Base-by-base conservation (phyloP, 2,329 filamentous ascomycete genomes). In the Colletotrichum graminicola region DNA sequence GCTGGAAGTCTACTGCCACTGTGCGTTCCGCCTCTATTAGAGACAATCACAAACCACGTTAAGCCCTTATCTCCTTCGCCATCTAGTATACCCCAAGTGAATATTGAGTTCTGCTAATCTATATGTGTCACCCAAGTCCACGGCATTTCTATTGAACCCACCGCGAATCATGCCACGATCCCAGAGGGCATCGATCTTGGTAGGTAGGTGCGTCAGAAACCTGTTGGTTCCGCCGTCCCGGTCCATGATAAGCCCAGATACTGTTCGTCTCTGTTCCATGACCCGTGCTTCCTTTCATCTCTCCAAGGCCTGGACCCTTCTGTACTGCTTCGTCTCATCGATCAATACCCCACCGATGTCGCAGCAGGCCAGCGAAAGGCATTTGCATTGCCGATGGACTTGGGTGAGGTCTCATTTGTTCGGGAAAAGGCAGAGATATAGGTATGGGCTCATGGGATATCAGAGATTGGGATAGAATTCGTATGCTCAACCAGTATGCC, bases 201-300 rank as follows among this genome's bases (percentile, higher is more conserved):
- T 5, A 23, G 10, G 18, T n/a, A n/a, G 39, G 49, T 12, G 49
- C 26, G 32, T 29, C 32, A 52, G 62, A 69, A 68, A 56, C 69
- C 41, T 29, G 56, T 65, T 54, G 65, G 29, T 60, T 63, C 69
- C 66, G 69, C 60, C 54, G 45, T 55, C 65, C 65, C 41, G 54
- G 47, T 68, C 59, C 65, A 54, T 63, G 61, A 34, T 18, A 26
- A 23, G 29, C 41, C 36, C 26, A n/a, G n/a, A 52, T 26, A 55
- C 29, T 29, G 52, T 57, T 43, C 32, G 55, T 45, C 62, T n/a
- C n/a, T 23, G 18, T 56, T 21, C 60, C 66, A 43, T 51, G 51
- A 45, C 55, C 57, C n/a, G 47, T 55, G 62, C 45, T 43, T 26
- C 36, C 26, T 60, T 36, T 47, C 29, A 23, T 66, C 62, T 59